Evolutionary conservation across 2,329 filamentous ascomycete species (phyloP), one percentile per base, ranked within the genome.

Genomic region (Dactylellina haptotyla): DNA sequence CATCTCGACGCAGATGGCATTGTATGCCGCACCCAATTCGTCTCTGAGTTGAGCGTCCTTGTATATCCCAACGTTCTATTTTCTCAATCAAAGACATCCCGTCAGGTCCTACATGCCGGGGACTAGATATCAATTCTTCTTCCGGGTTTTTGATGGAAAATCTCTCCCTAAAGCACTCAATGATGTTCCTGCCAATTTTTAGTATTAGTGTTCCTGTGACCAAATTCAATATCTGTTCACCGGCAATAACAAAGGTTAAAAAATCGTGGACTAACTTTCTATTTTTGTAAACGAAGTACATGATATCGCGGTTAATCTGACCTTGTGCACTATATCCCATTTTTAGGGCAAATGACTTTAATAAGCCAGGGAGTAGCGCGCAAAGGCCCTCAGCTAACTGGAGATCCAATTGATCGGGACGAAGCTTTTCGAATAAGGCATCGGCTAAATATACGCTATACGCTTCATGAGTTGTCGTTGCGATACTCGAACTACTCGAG

Each of bases 1-100:
- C 43, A 62, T 62, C 18, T 62, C 57, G 20, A 62, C 14, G 16
- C 59, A 63, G 14, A 63, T 8, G 28, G 23, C 37, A 23, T 26
- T 14, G 12, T 28, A 30, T 28, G 37, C 8, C 4, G 2, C 14
- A 8, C 20, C 16, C 18, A 43, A 10, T 4, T 30, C n/a, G 9
- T 63, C 59, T 25, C 59, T 41, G 4, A 26, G 9, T 30, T 30
- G 5, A 1, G 30, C 59, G 10, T 54, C 23, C 34, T 51, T 63
- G 10, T 10, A 12, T 37, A 3, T 63, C 18, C 58, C 58, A 63
- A 63, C 30, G 23, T 20, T 18, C n/a, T 39, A 63, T 63, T 20
- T 34, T 30, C 25, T 63, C 58, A 12, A 5, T 18, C 12, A 34
- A 30, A 9, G 58, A 41, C 46, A 63, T 51, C 9, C 32, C 25